Conservation (phyloP, 73 alveolate genomes). For the Paramecium primaurelia region DNA sequence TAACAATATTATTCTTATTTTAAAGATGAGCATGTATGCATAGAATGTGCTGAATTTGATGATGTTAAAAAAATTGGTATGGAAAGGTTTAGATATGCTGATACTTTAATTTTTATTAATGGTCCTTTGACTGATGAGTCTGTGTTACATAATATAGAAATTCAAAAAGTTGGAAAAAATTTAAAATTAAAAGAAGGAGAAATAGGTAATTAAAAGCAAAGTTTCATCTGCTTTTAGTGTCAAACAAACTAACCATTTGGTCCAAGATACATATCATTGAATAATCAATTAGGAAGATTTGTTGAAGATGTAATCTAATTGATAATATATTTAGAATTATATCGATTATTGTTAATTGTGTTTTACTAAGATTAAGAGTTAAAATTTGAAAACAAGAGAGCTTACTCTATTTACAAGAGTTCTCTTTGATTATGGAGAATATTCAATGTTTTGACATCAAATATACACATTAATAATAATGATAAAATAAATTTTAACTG, state of each 20-base stretch:
- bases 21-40: not conserved
- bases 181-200: not conserved
- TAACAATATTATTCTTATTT: not conserved
- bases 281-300: not conserved
- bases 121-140: not conserved
- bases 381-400: not conserved
- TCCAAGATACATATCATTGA: not conserved
- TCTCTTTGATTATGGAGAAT: not conserved
- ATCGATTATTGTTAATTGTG: not conserved
- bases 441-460: too few relatives aligned
- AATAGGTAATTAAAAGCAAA: not conserved
- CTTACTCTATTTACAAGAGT: not conserved
- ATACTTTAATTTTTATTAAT: not conserved
- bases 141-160: not conserved
- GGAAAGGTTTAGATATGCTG: not conserved
- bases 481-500: too few relatives aligned
- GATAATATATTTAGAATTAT: not conserved
- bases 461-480: too few relatives aligned
- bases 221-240: not conserved
- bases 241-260: not conserved
- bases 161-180: not conserved
- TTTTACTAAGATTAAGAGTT: not conserved
- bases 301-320: not conserved
- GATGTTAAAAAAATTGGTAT: not conserved
- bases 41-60: constrained; percentile 18